Base-by-base conservation (phyloP, 1,139 yeast genomes). In the Williopsis jadinii region DNA sequence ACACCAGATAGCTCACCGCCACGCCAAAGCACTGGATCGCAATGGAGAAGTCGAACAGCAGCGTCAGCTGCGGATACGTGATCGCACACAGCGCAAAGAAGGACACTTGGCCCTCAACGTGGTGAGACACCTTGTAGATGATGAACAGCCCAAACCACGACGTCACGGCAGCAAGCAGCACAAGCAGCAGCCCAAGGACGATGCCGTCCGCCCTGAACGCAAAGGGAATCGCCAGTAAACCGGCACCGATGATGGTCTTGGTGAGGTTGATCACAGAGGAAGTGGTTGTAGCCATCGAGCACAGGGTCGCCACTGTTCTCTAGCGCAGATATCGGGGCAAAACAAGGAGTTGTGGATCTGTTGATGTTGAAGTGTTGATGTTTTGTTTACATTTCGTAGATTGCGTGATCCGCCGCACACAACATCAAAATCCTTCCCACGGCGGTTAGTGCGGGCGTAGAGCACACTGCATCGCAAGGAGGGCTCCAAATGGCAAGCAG, bases 21-120 rank as follows among this genome's bases (percentile, higher is more conserved):
- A 88, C 97, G 11, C 98, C 98, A 64, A 85, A 90, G 65, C 95
- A 85, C 61, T 90, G 95, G 43, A 88, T 68, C 24, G 92, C 88
- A 59, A 90, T 88, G 12, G 95, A 95, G 12, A 82, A 58, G 62
- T 90, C 97, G 64, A 90, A 90, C 30, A 86, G 62, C 30, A 88
- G 81, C 2, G 95, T 78, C 36, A 88, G 64, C n/a, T 74, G 67
- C 0, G 97, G 97, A 57, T 87, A 88, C 0, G 97, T 84, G 42
- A 85, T 74, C 42, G 81, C 76, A 53, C 97, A 85, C 15, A 92
- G 68, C 31, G 84, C 77, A 64, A 90, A 90, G 61, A 90, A 92
- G 2, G 95, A 84, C 8, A 97, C 92, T 41, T 78, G 73, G 8
- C 95, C 87, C 3, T 68, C 41, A 6, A 49, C 68, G 54, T 76